phyloP scores from a whole-genome alignment of 768 basidiomycete species.

The Tricholomella constricta region DNA sequence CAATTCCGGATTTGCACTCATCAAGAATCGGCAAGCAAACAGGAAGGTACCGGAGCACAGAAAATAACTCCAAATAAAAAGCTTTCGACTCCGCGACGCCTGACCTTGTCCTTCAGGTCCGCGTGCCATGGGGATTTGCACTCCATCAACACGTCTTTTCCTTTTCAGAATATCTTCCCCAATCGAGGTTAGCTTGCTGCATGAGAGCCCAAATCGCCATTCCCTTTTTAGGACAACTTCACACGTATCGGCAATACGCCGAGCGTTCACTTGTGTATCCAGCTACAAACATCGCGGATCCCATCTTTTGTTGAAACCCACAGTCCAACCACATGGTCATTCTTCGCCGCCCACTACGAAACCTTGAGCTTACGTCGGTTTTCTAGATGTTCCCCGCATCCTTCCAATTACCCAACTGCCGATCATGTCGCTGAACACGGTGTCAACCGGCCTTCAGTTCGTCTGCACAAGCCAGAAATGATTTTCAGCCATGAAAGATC shows the following conservation, averaged over 20 bases:
- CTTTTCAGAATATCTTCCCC: conserved; percentile 17
- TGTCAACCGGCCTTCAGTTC: conserved; percentile 14
- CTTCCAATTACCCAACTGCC: conserved; percentile 21
- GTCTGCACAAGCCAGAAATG: conserved; percentile 8
- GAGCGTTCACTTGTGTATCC: neutral
- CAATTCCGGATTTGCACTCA: conserved; percentile 4
- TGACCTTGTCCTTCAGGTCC: conserved; percentile 1
- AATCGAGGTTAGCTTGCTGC: conserved; percentile 10
- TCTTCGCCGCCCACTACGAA: neutral
- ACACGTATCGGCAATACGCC: conserved; percentile 1
- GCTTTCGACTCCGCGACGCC: conserved; percentile 17
- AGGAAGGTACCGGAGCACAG: neutral
- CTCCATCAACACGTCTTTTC: conserved; percentile 10
- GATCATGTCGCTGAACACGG: conserved; percentile 20
- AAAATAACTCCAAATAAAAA: neutral
- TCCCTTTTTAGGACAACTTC: conserved; percentile 11
- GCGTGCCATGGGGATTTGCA: conserved; percentile 19
- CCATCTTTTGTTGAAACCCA: neutral
- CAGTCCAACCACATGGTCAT: conserved; percentile 4
- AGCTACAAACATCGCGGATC: conserved; percentile 7
- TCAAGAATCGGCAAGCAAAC: neutral
- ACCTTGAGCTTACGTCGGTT: conserved; percentile 13
- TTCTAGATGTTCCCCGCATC: conserved; percentile 15
- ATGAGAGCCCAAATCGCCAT: conserved; percentile 4
- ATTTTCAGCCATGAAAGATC: conserved; percentile 13